Evolutionary conservation across 2,329 filamentous ascomycete genomes (phyloP), one percentile per base, ranked within the genome.

Genomic region (Venturia aucupariae): DNA sequence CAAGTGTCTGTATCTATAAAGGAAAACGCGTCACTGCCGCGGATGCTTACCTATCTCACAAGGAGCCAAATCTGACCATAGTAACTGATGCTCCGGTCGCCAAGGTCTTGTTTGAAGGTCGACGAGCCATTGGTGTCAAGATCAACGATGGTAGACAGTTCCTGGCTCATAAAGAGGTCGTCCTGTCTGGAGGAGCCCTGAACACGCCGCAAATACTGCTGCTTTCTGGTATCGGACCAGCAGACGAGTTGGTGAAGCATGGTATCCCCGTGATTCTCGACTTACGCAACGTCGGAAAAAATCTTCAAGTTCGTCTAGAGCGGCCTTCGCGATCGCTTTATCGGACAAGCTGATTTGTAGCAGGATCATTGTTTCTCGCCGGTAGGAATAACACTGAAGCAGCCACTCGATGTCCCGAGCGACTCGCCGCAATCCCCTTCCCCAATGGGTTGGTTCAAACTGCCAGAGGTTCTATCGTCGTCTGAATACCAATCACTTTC

Each of bases 1-100:
- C 77, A 19, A 79, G 82, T 66, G 81, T 78, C 60, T 83, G 81
- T 10, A 75, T 79, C n/a, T 69, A 75, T 39, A 73, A 78, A 7
- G 83, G 82, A 0, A 62, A 76, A 10, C 75, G 82, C n/a, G 79
- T 78, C 0, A 85, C 82, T 0, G 79, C 84, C 0, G 74, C 75
- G 22, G 68, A 63, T 1, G 83, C 84, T 66, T 72, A 85, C 59
- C 67, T 86, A 13, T 67, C 68, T 1, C 69, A 72, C 2, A 59
- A 69, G 0, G 80, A 81, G 0, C 69, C 74, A 0, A 87, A 87
- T 65, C 71, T 88, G 46, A 80, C 77, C 0, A 74, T 87, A 35
- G 67, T 82, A 65, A 82, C 81, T 3, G 72, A 78, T 27, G 72
- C 79, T 0, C 75, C 77, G 1, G 81, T 85, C 4, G 75, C 77